These are phyloP conservation scores for Colletotrichum karsti DNA, from an alignment of 2,329 filamentous ascomycete genomes.

Conservation along the genomic window DNA sequence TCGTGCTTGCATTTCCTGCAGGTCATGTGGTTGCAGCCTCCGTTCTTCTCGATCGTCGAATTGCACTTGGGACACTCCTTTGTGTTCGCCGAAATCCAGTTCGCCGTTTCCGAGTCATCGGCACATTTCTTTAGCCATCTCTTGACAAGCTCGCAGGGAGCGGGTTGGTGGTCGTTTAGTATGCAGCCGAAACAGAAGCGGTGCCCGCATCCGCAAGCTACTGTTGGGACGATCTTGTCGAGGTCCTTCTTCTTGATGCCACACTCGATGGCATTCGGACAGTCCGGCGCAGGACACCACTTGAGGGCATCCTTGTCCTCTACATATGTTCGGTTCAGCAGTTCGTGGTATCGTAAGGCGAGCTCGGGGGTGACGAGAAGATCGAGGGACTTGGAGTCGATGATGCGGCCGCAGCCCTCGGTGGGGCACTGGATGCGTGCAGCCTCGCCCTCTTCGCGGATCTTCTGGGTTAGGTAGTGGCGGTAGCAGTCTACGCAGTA, in stretches of 20 bases:
- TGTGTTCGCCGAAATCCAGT: constrained; percentile 99
- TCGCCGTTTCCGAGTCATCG: constrained; percentile 97
- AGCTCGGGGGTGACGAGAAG: constrained; percentile 72
- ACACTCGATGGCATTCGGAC: constrained; percentile 91
- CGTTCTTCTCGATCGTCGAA: constrained; percentile 99
- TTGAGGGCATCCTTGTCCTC: constrained; percentile 96
- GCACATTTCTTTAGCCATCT: constrained; percentile 98
- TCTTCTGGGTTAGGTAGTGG: constrained; percentile 92
- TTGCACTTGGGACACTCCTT: constrained; percentile 97
- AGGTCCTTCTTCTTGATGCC: constrained; percentile 88
- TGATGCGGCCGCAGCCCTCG: constrained; percentile 86
- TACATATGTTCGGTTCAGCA: constrained; percentile 93
- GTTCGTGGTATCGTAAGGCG: constrained; percentile 75
- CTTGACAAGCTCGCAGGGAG: constrained; percentile 90
- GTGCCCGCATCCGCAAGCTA: constrained; percentile 84
- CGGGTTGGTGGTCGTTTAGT: constrained; percentile 89
- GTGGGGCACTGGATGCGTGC: constrained; percentile 93
- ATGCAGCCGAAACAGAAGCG: constrained; percentile 97
- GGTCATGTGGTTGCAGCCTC: constrained; percentile 98
- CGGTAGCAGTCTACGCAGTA: constrained; percentile 94
- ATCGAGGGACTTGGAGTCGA: constrained; percentile 88
- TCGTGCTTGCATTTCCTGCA: constrained; percentile 95
- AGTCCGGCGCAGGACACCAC: constrained; percentile 99
- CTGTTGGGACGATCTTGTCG: constrained; percentile 85
- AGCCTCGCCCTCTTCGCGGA: constrained; percentile 93